Base-by-base conservation (phyloP, 1,139 yeast species). In the Candida smagusa region DNA sequence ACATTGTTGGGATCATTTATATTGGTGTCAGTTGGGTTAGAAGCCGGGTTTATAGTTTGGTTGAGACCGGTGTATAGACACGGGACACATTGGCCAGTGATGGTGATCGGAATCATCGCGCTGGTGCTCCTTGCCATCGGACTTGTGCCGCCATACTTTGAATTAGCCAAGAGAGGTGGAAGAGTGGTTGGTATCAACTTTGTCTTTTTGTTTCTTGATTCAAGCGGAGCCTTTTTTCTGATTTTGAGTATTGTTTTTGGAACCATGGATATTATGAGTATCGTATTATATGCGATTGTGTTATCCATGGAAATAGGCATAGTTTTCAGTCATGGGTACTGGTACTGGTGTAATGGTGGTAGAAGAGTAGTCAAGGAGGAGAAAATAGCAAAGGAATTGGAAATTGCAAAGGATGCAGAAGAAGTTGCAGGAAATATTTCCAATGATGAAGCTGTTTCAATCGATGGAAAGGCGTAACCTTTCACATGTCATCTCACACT, bases 171-270 rank as follows among this genome's bases (percentile, higher is more conserved):
- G 54, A 73, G 96, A 44, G 61, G 75, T 34, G 97, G 97, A 2
- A 67, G 87, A 34, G 97, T 90, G 4, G 78, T 88, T 4, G 97
- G 97, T 0, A 83, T 90, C 51, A 88, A 88, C 54, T 88, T 90
- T 55, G 51, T 82, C n/a, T 90, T 90, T 49, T 65, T 90, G 41
- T 51, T 67, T n/a, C 70, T 89, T 55, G 97, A 90, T 57, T 74
- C 86, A 7, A 48, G 73, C 36, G 97, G 97, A 8, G 97, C 97
- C 0, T 58, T 87, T 34, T 74, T 87, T 41, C 84, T 90, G 11
- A 68, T 86, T 55, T 64, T 83, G 43, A 77, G 89, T 57, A 70
- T 84, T 31, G 62, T 79, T n/a, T 72, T 77, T 35, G 83, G 84
- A 0, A 49, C 46, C 34, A 60, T 84, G 63, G 96, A 89, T 56